These are phyloP conservation scores for Lignosus rhinocerotis DNA, from an alignment of 1,284 basidiomycete species.

Conservation along the genomic window DNA sequence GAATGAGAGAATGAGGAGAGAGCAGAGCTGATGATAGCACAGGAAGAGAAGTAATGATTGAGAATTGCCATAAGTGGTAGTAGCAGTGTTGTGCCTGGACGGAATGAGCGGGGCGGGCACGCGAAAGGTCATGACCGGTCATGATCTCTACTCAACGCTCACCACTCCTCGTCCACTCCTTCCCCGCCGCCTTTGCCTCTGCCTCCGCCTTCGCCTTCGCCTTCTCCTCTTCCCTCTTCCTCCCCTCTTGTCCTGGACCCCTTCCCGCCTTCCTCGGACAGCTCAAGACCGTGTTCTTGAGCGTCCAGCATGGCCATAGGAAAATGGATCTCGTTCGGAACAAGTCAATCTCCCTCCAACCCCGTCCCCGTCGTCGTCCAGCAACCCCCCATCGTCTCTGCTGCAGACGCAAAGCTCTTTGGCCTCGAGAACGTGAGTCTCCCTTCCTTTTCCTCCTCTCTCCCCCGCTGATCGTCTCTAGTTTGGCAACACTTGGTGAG, in stretches of 20 bases:
- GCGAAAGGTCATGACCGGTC: too few species aligned
- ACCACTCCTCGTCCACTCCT: constrained; percentile 1
- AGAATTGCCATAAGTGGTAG: neutral
- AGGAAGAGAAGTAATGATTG: constrained; percentile 1
- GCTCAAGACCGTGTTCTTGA: constrained; percentile 17
- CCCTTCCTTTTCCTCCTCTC: constrained; percentile 1
- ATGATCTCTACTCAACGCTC: neutral
- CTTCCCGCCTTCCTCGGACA: neutral
- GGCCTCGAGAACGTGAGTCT: constrained; percentile 87
- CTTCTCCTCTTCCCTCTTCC: neutral
- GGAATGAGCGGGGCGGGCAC: too few species aligned
- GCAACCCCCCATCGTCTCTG: constrained; percentile 35
- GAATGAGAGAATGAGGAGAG: neutral
- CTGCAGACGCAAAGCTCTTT: constrained; percentile 80
- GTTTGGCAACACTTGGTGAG: constrained; percentile 85
- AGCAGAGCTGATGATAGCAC: too few species aligned
- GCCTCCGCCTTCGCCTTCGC: neutral
- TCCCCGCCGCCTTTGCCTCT: too few species aligned
- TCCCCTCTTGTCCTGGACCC: constrained; percentile 6
- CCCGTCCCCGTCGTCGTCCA: constrained; percentile 22
- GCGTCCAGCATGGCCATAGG: constrained; percentile 29
- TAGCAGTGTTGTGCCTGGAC: too few species aligned
- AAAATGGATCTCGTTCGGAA: constrained; percentile 32
- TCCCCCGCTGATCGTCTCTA: constrained; percentile 31
- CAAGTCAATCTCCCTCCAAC: constrained; percentile 18